These are phyloP conservation scores for Saccharum hybrid DNA, from an alignment of 202 grass and related monocot genomes.

Conservation along the genomic window DNA sequence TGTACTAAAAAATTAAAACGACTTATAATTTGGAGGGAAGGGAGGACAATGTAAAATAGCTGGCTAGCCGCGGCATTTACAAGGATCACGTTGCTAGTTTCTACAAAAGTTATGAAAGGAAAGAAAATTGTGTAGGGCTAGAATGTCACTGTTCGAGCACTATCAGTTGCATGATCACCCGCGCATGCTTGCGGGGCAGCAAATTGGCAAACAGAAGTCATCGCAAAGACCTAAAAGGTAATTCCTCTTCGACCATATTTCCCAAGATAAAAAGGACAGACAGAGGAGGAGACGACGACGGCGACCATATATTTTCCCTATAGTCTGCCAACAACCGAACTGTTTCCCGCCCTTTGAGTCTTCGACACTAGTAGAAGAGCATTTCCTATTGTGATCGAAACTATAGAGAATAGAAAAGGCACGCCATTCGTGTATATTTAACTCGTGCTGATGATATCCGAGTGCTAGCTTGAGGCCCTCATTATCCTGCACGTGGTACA, in stretches of 20 bases:
- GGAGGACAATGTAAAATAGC: no score
- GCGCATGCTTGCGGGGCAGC: no score
- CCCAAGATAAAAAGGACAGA: not conserved
- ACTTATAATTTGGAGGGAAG: no score
- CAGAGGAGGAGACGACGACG: not conserved
- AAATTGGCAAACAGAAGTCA: no score
- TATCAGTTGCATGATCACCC: no score
- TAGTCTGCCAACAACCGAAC: not conserved
- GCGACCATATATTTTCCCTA: not conserved
- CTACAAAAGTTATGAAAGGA: no score
- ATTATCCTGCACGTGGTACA: constrained; percentile 45
- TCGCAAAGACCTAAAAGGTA: not conserved
- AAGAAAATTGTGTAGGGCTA: not conserved
- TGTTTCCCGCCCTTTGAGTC: not conserved
- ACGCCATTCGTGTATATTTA: not conserved
- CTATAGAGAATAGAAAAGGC: not conserved
- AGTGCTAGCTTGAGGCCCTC: not conserved
- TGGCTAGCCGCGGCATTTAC: no score
- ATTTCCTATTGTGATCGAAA: not conserved
- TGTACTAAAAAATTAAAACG: no score
- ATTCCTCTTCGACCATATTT: not conserved
- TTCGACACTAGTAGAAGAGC: not conserved
- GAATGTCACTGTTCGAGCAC: no score
- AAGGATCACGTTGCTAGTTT: no score
- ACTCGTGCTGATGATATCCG: not conserved